Evolutionary conservation across 108 stramenopile genomes (phyloP).

Genomic region (Craspedostauros australis): DNA sequence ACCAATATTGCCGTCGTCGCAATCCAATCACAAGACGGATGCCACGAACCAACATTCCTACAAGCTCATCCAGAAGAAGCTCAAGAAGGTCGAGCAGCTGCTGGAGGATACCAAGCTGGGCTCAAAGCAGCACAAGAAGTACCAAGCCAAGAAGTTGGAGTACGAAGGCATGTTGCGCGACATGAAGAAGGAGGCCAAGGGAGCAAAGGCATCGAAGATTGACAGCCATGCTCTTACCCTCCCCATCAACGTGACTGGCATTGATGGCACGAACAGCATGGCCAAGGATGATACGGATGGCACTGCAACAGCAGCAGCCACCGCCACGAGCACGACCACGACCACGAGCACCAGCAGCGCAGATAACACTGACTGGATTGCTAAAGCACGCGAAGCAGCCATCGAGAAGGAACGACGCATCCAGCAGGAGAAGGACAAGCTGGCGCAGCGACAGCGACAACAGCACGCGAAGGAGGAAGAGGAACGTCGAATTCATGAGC

Average conservation of each 20-base stretch:
- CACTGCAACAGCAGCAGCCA: neutral
- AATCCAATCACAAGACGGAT: neutral
- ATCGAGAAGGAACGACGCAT: constrained; percentile 5
- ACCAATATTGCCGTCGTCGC: neutral
- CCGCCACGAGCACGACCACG: neutral
- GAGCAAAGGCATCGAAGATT: too few relatives aligned
- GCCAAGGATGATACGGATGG: neutral
- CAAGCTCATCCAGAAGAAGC: constrained; percentile 19
- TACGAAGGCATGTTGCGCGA: constrained; percentile 9
- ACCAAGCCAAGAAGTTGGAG: constrained; percentile 10
- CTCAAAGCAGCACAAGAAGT: constrained; percentile 21
- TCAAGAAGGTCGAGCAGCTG: constrained; percentile 23
- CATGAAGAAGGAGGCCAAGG: too few relatives aligned
- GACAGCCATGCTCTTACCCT: too few relatives aligned
- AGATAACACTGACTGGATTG: too few relatives aligned
- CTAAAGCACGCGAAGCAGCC: neutral
- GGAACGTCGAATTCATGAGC: neutral
- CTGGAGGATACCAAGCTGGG: neutral
- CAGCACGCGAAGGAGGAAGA: constrained; percentile 6
- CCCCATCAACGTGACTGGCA: too few relatives aligned
- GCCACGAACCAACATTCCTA: constrained; percentile 5
- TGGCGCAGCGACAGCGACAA: neutral
- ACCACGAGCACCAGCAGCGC: constrained; percentile 1
- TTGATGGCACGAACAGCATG: neutral
- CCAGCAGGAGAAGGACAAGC: neutral